Evolutionary conservation across 148 eudicot species (phyloP).

Genomic region (Hydrangea macrophylla): DNA sequence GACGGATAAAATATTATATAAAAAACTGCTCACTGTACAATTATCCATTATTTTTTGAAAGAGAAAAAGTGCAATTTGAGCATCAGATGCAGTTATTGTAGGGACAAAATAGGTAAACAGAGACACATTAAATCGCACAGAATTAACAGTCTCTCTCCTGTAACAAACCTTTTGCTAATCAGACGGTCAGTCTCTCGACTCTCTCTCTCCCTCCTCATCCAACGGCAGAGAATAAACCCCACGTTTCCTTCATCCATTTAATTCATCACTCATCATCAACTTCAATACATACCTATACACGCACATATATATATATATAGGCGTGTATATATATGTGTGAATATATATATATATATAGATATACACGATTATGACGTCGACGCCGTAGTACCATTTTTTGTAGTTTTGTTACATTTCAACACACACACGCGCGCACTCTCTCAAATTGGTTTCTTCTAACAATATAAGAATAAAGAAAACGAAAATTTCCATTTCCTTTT

Average conservation of each 20-base stretch:
- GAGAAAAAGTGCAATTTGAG: conserved; percentile 1
- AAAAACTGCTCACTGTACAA: no score
- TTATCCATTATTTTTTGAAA: no score
- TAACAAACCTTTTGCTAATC: conserved; percentile 19
- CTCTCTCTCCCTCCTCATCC: not conserved
- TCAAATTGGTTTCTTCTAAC: not conserved
- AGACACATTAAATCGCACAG: conserved; percentile 26
- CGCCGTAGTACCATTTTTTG: not conserved
- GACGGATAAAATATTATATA: no score
- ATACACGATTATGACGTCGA: not conserved
- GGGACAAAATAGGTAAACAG: conserved; percentile 44
- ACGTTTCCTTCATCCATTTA: conserved; percentile 1
- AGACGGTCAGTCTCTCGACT: conserved; percentile 20
- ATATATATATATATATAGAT: not conserved
- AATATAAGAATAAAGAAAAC: not conserved
- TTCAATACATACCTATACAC: not conserved
- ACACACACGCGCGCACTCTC: no score
- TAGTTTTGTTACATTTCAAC: not conserved
- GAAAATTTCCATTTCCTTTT: not conserved
- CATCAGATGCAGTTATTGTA: conserved; percentile 13
- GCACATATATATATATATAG: no score
- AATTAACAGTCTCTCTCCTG: conserved; percentile 5
- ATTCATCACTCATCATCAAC: conserved; percentile 13
- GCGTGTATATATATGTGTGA: no score
- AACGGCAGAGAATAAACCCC: conserved; percentile 23